A percentile compares a stretch with the other conserved stretches of the same genome.
These are phyloP conservation scores for Parascedosporium putredinis DNA, from an alignment of 2,329 filamentous ascomycete species.

Conservation along the genomic window DNA sequence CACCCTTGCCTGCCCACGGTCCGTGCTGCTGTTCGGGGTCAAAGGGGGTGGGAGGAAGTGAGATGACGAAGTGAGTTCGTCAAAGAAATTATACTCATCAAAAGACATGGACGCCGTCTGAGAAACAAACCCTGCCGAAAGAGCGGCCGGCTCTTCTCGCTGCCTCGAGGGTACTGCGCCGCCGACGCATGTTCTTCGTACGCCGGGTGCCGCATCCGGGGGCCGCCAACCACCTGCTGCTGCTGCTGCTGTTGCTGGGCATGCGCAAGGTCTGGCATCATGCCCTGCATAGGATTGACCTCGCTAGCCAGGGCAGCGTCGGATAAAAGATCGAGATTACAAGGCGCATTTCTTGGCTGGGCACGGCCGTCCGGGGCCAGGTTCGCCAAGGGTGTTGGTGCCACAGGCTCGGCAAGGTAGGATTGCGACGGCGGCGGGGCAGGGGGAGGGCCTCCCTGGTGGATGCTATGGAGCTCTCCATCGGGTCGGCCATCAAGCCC, in stretches of 20 bases:
- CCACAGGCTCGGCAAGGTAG: conserved; percentile 10
- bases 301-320: conserved; percentile 50
- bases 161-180: conserved; percentile 24
- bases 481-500: conserved; percentile 35
- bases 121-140: conserved; percentile 19
- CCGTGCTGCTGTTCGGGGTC: conserved; percentile 42
- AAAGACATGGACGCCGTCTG: conserved; percentile 31
- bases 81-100: conserved; percentile 50
- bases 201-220: conserved; percentile 33
- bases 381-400: conserved; percentile 14
- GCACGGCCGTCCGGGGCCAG: conserved; percentile 34
- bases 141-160: conserved; percentile 1
- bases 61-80: conserved; percentile 43
- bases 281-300: conserved; percentile 39
- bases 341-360: conserved; percentile 34
- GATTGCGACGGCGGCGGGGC: conserved; percentile 11
- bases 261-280: conserved; percentile 32
- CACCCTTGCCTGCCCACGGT: conserved; percentile 34
- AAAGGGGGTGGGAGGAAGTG: conserved; percentile 46
- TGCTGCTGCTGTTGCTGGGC: conserved; percentile 23
- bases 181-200: conserved; percentile 33
- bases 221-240: conserved; percentile 17
- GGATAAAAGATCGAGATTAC: conserved; percentile 48
- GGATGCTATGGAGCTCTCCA: conserved; percentile 34
- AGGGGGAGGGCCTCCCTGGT: too few species aligned